phyloP scores from a whole-genome alignment of 805 yeast species.

The Teunomyces atbi region DNA sequence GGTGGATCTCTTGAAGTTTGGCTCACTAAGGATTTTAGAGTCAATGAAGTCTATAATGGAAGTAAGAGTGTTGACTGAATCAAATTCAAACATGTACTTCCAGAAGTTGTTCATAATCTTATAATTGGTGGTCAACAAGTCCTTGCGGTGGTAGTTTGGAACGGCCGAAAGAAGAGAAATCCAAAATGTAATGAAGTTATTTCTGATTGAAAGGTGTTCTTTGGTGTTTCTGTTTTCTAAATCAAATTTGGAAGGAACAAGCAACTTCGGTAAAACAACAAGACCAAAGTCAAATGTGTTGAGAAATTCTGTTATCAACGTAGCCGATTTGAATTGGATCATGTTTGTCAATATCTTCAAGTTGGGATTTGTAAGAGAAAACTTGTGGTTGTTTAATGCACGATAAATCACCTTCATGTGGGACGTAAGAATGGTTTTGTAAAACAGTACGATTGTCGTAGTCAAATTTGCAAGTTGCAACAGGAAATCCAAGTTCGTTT shows the following conservation, averaged over 20 bases:
- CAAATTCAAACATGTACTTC: conserved; percentile 57
- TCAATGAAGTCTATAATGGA: conserved; percentile 49
- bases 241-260: conserved; percentile 24
- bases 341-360: conserved; percentile 56
- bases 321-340: conserved; percentile 44
- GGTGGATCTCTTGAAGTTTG: conserved; percentile 59
- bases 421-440: conserved; percentile 52
- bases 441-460: conserved; percentile 31
- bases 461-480: conserved; percentile 14
- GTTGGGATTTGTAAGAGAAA: conserved; percentile 60
- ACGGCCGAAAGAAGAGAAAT: conserved; percentile 48
- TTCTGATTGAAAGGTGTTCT: conserved; percentile 50
- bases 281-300: conserved; percentile 68
- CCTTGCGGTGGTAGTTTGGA: conserved; percentile 59
- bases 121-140: conserved; percentile 49
- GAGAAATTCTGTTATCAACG: conserved; percentile 54
- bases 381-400: conserved; percentile 57
- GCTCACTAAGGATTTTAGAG: conserved; percentile 54
- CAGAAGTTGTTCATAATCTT: conserved; percentile 67
- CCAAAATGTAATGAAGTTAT: conserved; percentile 62
- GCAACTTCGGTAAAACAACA: conserved; percentile 58
- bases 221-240: conserved; percentile 33
- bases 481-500: conserved; percentile 9
- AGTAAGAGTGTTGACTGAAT: conserved; percentile 41
- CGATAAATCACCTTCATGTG: conserved; percentile 67